Evolutionary conservation across 345 rosid genomes (phyloP), one percentile per base, ranked within the genome.

Genomic region (Bruguiera sexangula): DNA sequence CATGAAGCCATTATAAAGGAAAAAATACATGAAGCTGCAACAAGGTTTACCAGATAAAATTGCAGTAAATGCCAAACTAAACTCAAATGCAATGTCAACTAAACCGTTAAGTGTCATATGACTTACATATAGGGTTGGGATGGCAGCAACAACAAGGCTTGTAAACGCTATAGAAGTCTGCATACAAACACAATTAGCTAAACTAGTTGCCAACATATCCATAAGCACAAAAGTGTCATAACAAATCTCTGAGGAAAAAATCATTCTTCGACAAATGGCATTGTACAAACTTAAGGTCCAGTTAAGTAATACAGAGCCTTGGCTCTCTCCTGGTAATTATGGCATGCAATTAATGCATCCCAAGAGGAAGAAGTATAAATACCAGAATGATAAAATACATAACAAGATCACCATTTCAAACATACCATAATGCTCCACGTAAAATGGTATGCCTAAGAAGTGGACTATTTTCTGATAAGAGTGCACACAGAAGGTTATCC

Each of bases 91-190:
- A 56, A 56, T 56, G 60, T 56, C 29, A 21, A 8, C n/a, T 10
- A 29, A 30, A 13, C 32, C 6, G 15, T 8, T 22, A 15, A 15
- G 21, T 48, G 55, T 59, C 54, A 31, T 15, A 18, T 65, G 52
- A 86, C 96, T 89, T 86, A 94, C 99, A 72, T 63, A 8, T 69
- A 94, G 89, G 24, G 97, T 85, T 19, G 99, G 99, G 55, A 95
- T 66, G 22, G 96, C 87, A n/a, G 92, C 83, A 69, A 88, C 54
- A 20, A 89, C 93, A 54, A 95, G 76, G 82, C 96, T 82, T 54
- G 90, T 80, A 79, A 94, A 87, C 27, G 98, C 97, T 66, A 91
- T 80, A 50, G 88, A 86, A 68, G 97, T 85, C 97, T 94, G 96
- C 83, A 82, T n/a, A 72, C 59, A 19, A 58, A 53, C 60, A n/a